These are phyloP conservation scores for Scedosporium aurantiacum DNA, from an alignment of 2,329 filamentous ascomycete species.

Conservation along the genomic window DNA sequence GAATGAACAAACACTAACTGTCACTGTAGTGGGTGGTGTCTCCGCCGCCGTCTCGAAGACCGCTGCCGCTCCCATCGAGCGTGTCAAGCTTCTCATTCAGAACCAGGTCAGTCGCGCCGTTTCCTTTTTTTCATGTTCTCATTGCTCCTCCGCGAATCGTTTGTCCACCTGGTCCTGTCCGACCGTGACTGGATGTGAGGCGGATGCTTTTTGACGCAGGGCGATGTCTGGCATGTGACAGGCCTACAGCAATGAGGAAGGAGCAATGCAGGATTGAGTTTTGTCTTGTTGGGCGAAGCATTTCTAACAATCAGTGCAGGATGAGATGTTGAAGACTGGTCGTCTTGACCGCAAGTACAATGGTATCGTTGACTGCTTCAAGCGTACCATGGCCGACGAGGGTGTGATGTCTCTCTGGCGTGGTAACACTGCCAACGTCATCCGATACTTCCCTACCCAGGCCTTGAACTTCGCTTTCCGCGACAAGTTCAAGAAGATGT, in stretches of 20 bases:
- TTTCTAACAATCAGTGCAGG: constrained; percentile 44
- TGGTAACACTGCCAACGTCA: constrained; percentile 99
- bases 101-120: constrained; percentile 71
- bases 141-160: no score
- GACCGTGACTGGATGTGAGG: background rate
- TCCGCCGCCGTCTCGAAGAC: constrained; percentile 99
- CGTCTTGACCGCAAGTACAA: constrained; percentile 96
- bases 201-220: no score
- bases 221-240: background rate
- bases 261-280: no score
- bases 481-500: constrained; percentile 99
- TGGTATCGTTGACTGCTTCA: constrained; percentile 93
- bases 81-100: constrained; percentile 99
- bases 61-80: constrained; percentile 98
- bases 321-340: constrained; percentile 99
- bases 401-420: constrained; percentile 94
- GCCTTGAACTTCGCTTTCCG: constrained; percentile 99
- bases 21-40: constrained; percentile 86
- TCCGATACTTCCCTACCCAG: constrained; percentile 99
- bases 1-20: constrained; percentile 12
- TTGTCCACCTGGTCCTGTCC: no score
- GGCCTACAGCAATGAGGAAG: no score
- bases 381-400: constrained; percentile 78
- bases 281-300: background rate
- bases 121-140: background rate